Conservation (phyloP, 2,329 filamentous ascomycete species). For the Lecanicillium sp. region DNA sequence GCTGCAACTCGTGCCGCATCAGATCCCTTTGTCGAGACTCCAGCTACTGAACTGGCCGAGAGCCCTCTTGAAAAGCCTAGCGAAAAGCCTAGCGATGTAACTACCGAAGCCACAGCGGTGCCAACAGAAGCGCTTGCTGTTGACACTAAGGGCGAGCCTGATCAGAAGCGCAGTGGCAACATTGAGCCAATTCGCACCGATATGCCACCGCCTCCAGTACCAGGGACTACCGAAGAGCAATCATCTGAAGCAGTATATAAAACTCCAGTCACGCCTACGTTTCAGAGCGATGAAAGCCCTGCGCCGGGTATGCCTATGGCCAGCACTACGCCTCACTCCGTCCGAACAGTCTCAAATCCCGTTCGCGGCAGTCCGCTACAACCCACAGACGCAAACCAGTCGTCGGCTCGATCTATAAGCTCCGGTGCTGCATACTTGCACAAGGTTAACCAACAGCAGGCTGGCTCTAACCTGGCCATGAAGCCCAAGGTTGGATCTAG, state of each 20-base stretch:
- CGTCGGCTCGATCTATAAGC: slow-evolving; percentile 44
- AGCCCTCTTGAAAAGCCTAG: neutral
- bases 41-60: slow-evolving; percentile 5
- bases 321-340: slow-evolving; percentile 19
- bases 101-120: slow-evolving; percentile 11
- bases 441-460: slow-evolving; percentile 42
- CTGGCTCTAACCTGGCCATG: slow-evolving; percentile 36
- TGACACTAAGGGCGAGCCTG: neutral
- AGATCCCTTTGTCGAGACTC: slow-evolving; percentile 8
- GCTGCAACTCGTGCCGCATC: slow-evolving; percentile 14
- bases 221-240: neutral
- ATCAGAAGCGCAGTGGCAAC: slow-evolving; percentile 17
- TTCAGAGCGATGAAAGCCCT: neutral
- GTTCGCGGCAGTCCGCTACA: slow-evolving; percentile 34
- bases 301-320: slow-evolving; percentile 11
- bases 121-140: slow-evolving; percentile 2
- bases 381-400: slow-evolving; percentile 37
- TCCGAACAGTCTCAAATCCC: slow-evolving; percentile 41
- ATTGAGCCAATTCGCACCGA: slow-evolving; percentile 53
- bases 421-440: slow-evolving; percentile 46
- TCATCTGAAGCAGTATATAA: neutral
- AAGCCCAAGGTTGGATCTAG: slow-evolving; percentile 81
- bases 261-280: slow-evolving; percentile 6
- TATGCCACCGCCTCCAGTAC: slow-evolving; percentile 41
- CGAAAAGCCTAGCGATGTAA: slow-evolving; percentile 9